A percentile compares a stretch with the other conserved stretches of the same genome.
Evolutionary conservation across 2,329 filamentous ascomycete genomes (phyloP).

Genomic region (Raffaelea deltoideospora): DNA sequence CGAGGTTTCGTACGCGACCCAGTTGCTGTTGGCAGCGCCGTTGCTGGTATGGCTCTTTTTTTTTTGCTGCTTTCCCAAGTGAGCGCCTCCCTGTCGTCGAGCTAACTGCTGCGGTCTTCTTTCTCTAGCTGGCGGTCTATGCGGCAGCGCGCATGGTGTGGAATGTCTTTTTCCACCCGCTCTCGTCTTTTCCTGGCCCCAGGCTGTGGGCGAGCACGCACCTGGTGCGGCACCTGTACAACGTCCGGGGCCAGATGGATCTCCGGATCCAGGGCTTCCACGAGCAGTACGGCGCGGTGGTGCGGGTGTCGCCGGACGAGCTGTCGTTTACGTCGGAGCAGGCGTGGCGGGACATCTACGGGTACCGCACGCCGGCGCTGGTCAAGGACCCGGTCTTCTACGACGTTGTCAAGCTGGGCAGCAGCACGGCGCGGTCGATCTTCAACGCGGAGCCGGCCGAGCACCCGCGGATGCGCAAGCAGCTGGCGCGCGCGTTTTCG

Average conservation of each 20-base stretch:
- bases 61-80: too few relatives aligned
- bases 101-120: too few relatives aligned
- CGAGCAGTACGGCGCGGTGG: slow-evolving; percentile 19
- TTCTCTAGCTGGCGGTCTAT: too few relatives aligned
- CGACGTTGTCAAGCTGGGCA: too few relatives aligned
- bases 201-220: neutral
- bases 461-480: slow-evolving; percentile 17
- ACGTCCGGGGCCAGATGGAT: neutral
- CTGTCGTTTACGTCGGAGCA: slow-evolving; percentile 24
- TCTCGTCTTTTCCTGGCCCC: slow-evolving; percentile 3
- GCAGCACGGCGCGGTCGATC: too few relatives aligned
- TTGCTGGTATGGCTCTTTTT: too few relatives aligned
- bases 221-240: neutral
- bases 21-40: too few relatives aligned
- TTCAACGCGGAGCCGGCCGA: slow-evolving; percentile 5
- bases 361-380: slow-evolving; percentile 13
- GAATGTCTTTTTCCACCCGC: slow-evolving; percentile 3
- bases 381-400: slow-evolving; percentile 5
- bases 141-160: too few relatives aligned
- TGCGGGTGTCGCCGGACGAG: slow-evolving; percentile 29
- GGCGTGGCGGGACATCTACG: slow-evolving; percentile 22
- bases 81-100: too few relatives aligned
- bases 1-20: too few relatives aligned
- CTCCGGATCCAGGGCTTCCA: neutral
- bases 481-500: slow-evolving; percentile 23